These are phyloP conservation scores for Nigrospora oryzae DNA, from an alignment of 2,329 filamentous ascomycete genomes.

Conservation along the genomic window DNA sequence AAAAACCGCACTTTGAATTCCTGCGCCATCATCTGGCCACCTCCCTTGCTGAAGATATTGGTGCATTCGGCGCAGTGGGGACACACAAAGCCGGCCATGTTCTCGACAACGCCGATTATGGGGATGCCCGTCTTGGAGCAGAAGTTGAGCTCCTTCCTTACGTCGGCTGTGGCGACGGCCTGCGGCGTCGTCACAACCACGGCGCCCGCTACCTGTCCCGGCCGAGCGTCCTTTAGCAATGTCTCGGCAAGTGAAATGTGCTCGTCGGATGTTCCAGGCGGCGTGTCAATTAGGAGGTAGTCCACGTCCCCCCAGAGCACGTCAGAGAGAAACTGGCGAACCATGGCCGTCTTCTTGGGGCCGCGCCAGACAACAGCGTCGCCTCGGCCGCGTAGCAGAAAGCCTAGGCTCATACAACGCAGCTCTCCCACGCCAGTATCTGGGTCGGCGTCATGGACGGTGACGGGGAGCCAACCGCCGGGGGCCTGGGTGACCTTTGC, in stretches of 20 bases:
- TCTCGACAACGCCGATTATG: conserved; percentile 86
- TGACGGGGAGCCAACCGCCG: conserved; percentile 85
- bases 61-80: conserved; percentile 76
- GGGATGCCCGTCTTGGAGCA: conserved; percentile 74
- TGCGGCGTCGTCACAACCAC: conserved; percentile 96
- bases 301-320: conserved; percentile 85
- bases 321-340: conserved; percentile 88
- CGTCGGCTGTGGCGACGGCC: conserved; percentile 85
- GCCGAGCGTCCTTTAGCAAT: conserved; percentile 53
- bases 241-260: conserved; percentile 93
- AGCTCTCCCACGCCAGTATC: conserved; percentile 51
- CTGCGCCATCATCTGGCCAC: conserved; percentile 78
- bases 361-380: conserved; percentile 97
- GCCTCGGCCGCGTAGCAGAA: conserved; percentile 72
- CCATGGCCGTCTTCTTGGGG: conserved; percentile 98
- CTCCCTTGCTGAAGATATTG: conserved; percentile 87
- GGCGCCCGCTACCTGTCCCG: conserved; percentile 71
- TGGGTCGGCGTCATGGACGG: conserved; percentile 59
- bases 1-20: conserved; percentile 81
- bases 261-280: conserved; percentile 92
- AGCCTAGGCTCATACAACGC: conserved; percentile 87
- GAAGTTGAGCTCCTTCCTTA: conserved; percentile 91
- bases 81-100: conserved; percentile 92
- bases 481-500: conserved; percentile 87
- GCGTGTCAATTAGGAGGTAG: conserved; percentile 90